Percentiles rank a stretch among this genome's conserved stretches.
Evolutionary conservation across 148 eudicot genomes (phyloP).

Genomic region (Rhododendron molle): DNA sequence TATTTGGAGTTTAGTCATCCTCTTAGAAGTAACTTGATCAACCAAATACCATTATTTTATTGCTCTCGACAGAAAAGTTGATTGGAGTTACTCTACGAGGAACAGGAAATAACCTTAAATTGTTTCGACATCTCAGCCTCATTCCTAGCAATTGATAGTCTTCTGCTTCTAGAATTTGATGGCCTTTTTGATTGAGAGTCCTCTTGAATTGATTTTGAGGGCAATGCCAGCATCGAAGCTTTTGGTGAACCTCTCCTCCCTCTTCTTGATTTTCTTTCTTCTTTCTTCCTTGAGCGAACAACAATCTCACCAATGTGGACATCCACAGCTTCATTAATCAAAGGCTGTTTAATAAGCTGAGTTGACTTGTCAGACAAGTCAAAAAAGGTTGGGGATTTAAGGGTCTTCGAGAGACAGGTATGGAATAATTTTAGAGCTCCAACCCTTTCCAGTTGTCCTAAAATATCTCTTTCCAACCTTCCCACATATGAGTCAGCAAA

Average conservation of each 20-base stretch:
- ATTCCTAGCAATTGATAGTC: slow-evolving; percentile 44
- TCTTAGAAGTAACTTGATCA: background rate
- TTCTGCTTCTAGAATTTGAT: slow-evolving; percentile 32
- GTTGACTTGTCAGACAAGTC: slow-evolving; percentile 19
- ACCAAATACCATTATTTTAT: background rate
- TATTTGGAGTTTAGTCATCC: background rate
- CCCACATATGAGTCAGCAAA: slow-evolving; percentile 48
- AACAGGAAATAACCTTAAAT: slow-evolving; percentile 56
- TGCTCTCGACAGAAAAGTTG: background rate
- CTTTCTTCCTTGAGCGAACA: slow-evolving; percentile 56
- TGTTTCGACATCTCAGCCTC: slow-evolving; percentile 78
- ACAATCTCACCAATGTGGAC: slow-evolving; percentile 28
- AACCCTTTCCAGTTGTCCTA: slow-evolving; percentile 62
- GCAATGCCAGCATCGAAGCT: slow-evolving; percentile 11
- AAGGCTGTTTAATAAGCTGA: slow-evolving; percentile 25
- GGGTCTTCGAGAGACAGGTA: slow-evolving; percentile 53
- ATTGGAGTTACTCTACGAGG: background rate
- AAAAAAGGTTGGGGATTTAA: slow-evolving; percentile 23
- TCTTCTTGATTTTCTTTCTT: slow-evolving; percentile 54
- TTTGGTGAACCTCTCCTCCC: slow-evolving; percentile 27
- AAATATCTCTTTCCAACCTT: slow-evolving; percentile 65
- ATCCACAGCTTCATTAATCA: slow-evolving; percentile 8
- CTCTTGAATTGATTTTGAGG: slow-evolving; percentile 16
- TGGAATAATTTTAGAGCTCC: slow-evolving; percentile 69
- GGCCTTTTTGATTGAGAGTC: slow-evolving; percentile 23